These are phyloP conservation scores for Mortierella polycephala DNA, from an alignment of 371 early-diverging fungal species.

Conservation along the genomic window DNA sequence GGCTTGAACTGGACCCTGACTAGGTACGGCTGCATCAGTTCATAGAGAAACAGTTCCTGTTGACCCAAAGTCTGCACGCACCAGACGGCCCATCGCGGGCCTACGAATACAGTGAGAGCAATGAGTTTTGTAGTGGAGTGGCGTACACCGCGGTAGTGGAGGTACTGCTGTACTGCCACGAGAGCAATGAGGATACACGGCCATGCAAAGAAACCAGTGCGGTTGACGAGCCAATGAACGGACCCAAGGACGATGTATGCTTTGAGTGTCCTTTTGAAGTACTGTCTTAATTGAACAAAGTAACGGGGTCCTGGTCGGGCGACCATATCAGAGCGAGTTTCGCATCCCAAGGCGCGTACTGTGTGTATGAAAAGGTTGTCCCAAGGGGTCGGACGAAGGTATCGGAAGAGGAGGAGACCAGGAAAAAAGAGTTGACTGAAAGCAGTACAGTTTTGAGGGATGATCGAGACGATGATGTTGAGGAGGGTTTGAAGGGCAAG, in stretches of 20 bases:
- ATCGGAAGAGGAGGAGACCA: conserved; percentile 31
- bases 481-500: conserved; percentile 28
- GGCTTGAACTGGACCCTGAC: conserved; percentile 36
- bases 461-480: conserved; percentile 7
- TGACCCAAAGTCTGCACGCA: conserved; percentile 21
- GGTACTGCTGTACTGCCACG: conserved; percentile 21
- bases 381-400: conserved; percentile 28
- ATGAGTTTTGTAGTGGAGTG: conserved; percentile 7
- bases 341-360: conserved; percentile 16
- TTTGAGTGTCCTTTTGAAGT: conserved; percentile 13
- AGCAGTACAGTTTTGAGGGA: conserved; percentile 20
- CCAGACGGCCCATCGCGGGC: conserved; percentile 40
- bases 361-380: conserved; percentile 42
- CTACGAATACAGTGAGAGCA: conserved; percentile 12
- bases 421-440: conserved; percentile 46
- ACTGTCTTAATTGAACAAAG: conserved; percentile 27
- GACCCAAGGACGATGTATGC: conserved; percentile 28
- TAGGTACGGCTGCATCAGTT: conserved; percentile 45
- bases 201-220: not conserved
- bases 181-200: conserved; percentile 10
- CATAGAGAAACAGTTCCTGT: conserved; percentile 42
- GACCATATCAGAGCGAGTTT: conserved; percentile 34
- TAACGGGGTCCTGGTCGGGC: conserved; percentile 26
- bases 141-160: conserved; percentile 10
- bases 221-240: conserved; percentile 24